These are phyloP conservation scores for Rhodamnia argentea DNA, from an alignment of 345 rosid species.

Conservation along the genomic window DNA sequence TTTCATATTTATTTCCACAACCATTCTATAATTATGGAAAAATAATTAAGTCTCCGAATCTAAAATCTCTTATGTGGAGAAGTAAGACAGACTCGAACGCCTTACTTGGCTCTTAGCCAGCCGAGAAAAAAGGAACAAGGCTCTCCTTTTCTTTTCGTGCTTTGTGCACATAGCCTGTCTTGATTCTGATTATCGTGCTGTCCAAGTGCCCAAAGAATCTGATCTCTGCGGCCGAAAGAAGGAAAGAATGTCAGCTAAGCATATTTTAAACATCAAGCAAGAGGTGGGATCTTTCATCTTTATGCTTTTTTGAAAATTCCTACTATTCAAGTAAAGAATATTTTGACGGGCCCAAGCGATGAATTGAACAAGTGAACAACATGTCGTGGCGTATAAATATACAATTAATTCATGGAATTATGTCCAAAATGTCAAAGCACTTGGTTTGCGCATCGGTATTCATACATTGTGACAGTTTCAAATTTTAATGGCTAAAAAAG, in stretches of 20 bases:
- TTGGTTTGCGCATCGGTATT: too few relatives aligned
- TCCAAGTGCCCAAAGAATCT: not conserved
- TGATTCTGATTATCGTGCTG: not conserved
- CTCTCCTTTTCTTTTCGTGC: not conserved
- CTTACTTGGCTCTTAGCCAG: accelerated
- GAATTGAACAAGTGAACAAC: not conserved
- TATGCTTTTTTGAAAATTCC: not conserved
- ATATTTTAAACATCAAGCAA: not conserved
- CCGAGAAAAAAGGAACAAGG: not conserved
- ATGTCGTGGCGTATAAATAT: not conserved
- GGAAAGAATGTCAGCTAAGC: not conserved
- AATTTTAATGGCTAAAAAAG: too few relatives aligned
- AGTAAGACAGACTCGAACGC: not conserved
- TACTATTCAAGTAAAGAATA: not conserved
- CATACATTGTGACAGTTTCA: too few relatives aligned
- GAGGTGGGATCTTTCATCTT: not conserved
- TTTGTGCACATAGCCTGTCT: not conserved
- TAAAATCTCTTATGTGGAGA: not conserved
- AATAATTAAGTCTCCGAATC: not conserved
- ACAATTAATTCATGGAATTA: not conserved
- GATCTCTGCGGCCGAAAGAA: not conserved
- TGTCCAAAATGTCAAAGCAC: too few relatives aligned
- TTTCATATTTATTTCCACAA: not conserved
- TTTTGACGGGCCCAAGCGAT: not conserved
- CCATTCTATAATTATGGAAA: not conserved